Percentiles rank a stretch among this genome's conserved stretches.
Conservation (phyloP, 805 yeast species). For the Saccharomycopsis sp. region DNA sequence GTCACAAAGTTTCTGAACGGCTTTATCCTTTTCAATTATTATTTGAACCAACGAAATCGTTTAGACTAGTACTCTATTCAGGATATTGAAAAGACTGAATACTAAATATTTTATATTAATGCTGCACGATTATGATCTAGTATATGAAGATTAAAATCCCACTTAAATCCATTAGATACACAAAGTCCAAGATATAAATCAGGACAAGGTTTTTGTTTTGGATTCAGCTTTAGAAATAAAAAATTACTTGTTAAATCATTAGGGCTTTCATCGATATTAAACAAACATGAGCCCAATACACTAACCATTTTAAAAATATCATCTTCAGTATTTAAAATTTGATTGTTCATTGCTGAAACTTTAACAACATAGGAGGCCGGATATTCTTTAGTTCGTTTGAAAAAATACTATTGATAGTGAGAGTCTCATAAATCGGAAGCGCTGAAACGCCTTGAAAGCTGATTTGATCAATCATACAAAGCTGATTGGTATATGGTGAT, state of each 20-base stretch:
- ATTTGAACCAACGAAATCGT: neutral
- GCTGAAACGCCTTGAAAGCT: no score
- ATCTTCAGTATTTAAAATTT: neutral
- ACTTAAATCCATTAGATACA: constrained; percentile 4
- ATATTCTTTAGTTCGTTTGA: no score
- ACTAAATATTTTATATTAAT: constrained; percentile 16
- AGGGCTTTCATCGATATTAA: no score
- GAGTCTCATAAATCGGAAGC: no score
- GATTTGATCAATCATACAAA: no score
- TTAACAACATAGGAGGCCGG: no score
- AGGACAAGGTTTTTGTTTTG: neutral
- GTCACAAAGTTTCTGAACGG: constrained; percentile 6
- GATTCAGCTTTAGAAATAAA: neutral
- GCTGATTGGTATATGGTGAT: no score
- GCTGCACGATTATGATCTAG: constrained; percentile 1
- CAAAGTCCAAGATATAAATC: constrained; percentile 3
- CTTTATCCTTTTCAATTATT: constrained; percentile 10
- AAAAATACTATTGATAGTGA: no score
- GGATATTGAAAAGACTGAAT: constrained; percentile 12
- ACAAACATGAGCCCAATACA: constrained; percentile 9
- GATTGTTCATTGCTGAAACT: neutral
- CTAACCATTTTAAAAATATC: constrained; percentile 9
- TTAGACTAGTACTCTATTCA: constrained; percentile 4
- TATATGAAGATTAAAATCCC: constrained; percentile 13
- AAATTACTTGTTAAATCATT: no score